Evolutionary conservation across 192 early-diverging fungal species (phyloP).

Genomic region (Lunasporangiospora selenospora): DNA sequence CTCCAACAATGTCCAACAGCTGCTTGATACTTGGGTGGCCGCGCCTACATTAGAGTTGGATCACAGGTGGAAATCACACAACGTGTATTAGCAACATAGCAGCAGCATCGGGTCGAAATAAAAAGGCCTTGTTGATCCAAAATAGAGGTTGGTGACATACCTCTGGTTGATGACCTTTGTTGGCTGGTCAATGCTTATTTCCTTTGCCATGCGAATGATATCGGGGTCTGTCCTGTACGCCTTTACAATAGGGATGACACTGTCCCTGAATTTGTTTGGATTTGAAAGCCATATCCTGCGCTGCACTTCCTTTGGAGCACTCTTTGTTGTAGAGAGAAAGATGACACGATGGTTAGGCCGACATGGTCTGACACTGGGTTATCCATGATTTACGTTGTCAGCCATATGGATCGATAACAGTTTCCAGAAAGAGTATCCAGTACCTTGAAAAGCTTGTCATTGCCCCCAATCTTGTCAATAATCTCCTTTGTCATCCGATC

Average conservation of each 20-base stretch:
- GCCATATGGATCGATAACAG: too few species aligned
- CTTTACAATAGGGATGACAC: slow-evolving; percentile 38
- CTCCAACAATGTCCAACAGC: slow-evolving; percentile 38
- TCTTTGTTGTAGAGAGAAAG: slow-evolving; percentile 3
- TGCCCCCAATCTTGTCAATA: slow-evolving; percentile 53
- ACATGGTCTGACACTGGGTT: too few species aligned
- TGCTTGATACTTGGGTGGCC: slow-evolving; percentile 46
- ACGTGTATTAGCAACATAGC: too few species aligned
- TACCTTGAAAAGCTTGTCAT: slow-evolving; percentile 51
- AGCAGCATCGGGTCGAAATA: too few species aligned
- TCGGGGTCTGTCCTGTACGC: slow-evolving; percentile 37
- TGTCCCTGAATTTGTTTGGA: slow-evolving; percentile 35
- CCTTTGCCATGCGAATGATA: slow-evolving; percentile 33
- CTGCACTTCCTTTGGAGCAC: slow-evolving; percentile 39
- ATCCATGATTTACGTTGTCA: too few species aligned
- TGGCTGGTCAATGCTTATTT: slow-evolving; percentile 36
- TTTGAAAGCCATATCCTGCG: slow-evolving; percentile 44
- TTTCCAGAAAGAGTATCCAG: too few species aligned
- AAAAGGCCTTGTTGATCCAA: too few species aligned
- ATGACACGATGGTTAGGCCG: too few species aligned
- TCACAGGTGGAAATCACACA: too few species aligned
- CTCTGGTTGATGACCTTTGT: slow-evolving; percentile 39
- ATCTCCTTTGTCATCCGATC: slow-evolving; percentile 46
- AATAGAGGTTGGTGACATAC: too few species aligned
- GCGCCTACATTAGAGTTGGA: too few species aligned